Evolutionary conservation across 495 filamentous ascomycete species (phyloP).

Genomic region (Xylaria scruposa): DNA sequence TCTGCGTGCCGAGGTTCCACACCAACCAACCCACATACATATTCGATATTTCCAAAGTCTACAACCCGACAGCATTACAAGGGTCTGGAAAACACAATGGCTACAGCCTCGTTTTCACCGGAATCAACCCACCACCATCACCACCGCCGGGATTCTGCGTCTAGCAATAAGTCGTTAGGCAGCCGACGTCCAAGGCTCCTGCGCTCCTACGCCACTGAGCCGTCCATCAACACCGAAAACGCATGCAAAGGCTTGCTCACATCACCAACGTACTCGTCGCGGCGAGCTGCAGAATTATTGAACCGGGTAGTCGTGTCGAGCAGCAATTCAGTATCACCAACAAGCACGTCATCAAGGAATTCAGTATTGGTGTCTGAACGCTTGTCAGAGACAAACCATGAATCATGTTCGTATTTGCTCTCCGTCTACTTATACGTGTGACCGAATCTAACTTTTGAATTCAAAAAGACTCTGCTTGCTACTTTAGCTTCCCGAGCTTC

Average conservation of each 20-base stretch:
- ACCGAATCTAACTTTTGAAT: neutral
- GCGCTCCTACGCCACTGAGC: slow-evolving; percentile 58
- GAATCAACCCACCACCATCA: slow-evolving; percentile 30
- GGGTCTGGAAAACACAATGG: slow-evolving; percentile 12
- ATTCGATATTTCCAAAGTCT: slow-evolving; percentile 2
- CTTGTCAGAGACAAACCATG: slow-evolving; percentile 41
- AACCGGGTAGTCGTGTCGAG: slow-evolving; percentile 58
- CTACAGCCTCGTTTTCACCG: slow-evolving; percentile 30
- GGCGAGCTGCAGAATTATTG: slow-evolving; percentile 58
- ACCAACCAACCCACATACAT: slow-evolving; percentile 27
- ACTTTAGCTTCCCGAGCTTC: slow-evolving; percentile 66
- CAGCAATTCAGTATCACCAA: slow-evolving; percentile 41
- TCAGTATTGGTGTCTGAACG: slow-evolving; percentile 27
- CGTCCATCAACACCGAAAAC: slow-evolving; percentile 62
- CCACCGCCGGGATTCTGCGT: slow-evolving; percentile 45
- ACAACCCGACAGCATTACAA: neutral
- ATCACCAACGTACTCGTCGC: slow-evolving; percentile 48
- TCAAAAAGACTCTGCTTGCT: slow-evolving; percentile 48
- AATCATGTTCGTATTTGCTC: slow-evolving; percentile 27
- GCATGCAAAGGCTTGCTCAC: slow-evolving; percentile 56
- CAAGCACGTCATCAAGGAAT: slow-evolving; percentile 22
- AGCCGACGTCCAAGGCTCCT: slow-evolving; percentile 56
- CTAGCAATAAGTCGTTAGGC: slow-evolving; percentile 38
- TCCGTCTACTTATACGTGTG: neutral
- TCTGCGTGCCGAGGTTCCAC: slow-evolving; percentile 7